Percentiles rank a stretch among this genome's conserved stretches.
Conservation (phyloP, 2,329 filamentous ascomycete species). For the Aspergillus ustus region DNA sequence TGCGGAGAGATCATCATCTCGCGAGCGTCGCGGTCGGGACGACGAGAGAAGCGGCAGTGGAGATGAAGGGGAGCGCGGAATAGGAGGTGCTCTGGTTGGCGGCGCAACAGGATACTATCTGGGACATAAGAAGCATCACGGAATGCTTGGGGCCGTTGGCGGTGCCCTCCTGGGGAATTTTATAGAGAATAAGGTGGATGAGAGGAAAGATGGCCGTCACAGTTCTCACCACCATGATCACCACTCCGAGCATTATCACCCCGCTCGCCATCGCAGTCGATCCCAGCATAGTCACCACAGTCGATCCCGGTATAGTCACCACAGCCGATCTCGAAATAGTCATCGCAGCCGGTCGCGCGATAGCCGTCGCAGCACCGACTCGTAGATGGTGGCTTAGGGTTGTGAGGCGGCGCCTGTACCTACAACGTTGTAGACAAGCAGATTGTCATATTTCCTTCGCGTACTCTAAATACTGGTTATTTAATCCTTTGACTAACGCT, state of each 20-base stretch:
- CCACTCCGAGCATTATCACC: slow-evolving; percentile 22
- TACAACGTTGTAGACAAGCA: not conserved
- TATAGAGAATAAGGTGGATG: slow-evolving; percentile 59
- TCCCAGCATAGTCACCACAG: slow-evolving; percentile 28
- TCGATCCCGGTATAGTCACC: slow-evolving; percentile 5
- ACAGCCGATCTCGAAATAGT: not conserved
- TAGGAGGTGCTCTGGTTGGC: slow-evolving; percentile 62
- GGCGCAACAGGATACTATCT: slow-evolving; percentile 61
- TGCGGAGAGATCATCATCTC: not conserved
- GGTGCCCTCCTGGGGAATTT: slow-evolving; percentile 62
- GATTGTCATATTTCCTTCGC: not conserved
- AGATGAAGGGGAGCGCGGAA: slow-evolving; percentile 56
- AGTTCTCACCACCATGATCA: slow-evolving; percentile 19
- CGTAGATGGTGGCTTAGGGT: not conserved
- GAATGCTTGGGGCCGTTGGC: slow-evolving; percentile 61
- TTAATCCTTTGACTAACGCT: slow-evolving; percentile 9
- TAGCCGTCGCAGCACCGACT: not conserved
- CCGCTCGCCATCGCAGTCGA: slow-evolving; percentile 25
- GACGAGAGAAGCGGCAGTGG: slow-evolving; percentile 52
- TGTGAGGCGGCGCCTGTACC: not conserved
- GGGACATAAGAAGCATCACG: slow-evolving; percentile 62
- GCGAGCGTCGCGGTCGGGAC: not conserved
- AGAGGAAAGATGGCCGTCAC: slow-evolving; percentile 35
- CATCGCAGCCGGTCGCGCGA: not conserved
- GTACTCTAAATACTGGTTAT: not conserved